Evolutionary conservation across 352 stramenopile genomes (phyloP).

Genomic region (Globisporangium spiculum): DNA sequence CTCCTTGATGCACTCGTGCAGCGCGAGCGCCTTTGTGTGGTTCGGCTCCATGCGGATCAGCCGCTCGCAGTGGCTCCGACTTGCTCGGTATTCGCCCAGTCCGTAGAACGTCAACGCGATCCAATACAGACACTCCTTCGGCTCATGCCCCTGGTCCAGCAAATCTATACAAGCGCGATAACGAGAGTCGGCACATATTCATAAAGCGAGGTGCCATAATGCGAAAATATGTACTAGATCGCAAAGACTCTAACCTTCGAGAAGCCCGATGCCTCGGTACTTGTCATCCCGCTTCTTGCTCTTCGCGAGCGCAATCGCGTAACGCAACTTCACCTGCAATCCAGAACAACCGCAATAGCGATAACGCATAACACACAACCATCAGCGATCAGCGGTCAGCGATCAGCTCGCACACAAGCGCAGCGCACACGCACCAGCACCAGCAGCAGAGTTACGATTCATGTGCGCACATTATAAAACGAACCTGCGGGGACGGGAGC

Average conservation of each 20-base stretch:
- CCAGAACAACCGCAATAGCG: not conserved
- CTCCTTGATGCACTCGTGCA: constrained; percentile 79
- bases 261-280: constrained; percentile 58
- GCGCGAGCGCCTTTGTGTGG: constrained; percentile 64
- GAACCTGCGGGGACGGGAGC: constrained; percentile 53
- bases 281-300: constrained; percentile 82
- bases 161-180: constrained; percentile 38
- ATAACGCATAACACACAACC: not conserved
- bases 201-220: not conserved
- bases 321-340: constrained; percentile 67
- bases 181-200: not conserved
- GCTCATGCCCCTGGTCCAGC: constrained; percentile 43
- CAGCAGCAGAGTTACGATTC: not conserved
- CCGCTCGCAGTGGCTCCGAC: constrained; percentile 66
- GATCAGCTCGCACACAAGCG: not conserved
- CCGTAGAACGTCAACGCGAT: constrained; percentile 67
- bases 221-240: not conserved
- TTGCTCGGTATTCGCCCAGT: constrained; percentile 66
- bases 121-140: constrained; percentile 77
- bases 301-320: constrained; percentile 70
- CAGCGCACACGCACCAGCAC: not conserved
- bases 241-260: constrained; percentile 57
- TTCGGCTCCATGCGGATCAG: constrained; percentile 73
- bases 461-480: not conserved
- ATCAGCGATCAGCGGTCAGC: not conserved